A percentile compares a stretch with the other conserved stretches of the same genome.
phyloP scores from a whole-genome alignment of 306 rosid species.

The Begonia peltatifolia region DNA sequence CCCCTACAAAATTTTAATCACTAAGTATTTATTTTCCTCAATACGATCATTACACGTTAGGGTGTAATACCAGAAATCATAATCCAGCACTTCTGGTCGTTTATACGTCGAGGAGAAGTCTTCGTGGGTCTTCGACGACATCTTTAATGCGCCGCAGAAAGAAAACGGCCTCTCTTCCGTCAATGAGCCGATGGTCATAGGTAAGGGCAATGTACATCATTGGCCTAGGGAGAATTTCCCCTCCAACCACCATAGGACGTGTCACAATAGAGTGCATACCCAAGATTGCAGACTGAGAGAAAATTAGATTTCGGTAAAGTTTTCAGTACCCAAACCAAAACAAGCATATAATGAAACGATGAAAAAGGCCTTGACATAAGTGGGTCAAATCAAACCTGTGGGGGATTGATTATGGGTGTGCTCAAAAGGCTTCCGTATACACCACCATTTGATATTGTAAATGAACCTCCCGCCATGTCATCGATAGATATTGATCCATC shows the following conservation, averaged over 20 bases:
- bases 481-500: constrained; percentile 63
- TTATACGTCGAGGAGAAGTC: constrained; percentile 67
- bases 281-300: constrained; percentile 57
- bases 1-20: neutral
- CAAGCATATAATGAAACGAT: no score
- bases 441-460: constrained; percentile 80
- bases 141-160: constrained; percentile 72
- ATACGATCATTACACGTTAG: neutral
- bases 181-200: constrained; percentile 69
- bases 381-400: constrained; percentile 34
- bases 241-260: constrained; percentile 64
- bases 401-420: constrained; percentile 80
- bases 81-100: neutral
- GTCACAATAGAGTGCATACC: constrained; percentile 80
- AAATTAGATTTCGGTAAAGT: neutral
- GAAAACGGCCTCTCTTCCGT: constrained; percentile 88
- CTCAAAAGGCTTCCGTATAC: constrained; percentile 80
- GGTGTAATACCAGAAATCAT: neutral
- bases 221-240: constrained; percentile 54
- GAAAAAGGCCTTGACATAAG: no score
- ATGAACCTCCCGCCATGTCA: constrained; percentile 84
- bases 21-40: neutral
- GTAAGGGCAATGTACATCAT: constrained; percentile 73
- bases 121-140: constrained; percentile 58
- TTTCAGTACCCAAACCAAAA: no score